Base-by-base conservation (phyloP, 352 stramenopile genomes). In the Halophytophthora polymorphica region DNA sequence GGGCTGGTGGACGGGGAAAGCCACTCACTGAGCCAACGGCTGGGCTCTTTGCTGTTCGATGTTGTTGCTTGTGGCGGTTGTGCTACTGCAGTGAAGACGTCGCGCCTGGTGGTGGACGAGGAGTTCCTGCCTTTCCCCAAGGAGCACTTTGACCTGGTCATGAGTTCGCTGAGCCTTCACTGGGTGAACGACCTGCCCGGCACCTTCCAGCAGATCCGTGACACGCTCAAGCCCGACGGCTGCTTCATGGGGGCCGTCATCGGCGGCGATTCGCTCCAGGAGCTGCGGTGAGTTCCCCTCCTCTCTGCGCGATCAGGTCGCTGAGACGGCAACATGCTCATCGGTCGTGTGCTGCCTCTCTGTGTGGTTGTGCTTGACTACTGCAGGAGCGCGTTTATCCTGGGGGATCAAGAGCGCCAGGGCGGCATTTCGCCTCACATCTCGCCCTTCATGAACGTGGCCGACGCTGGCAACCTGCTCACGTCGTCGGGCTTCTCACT, bases 131-230 rank as follows among this genome's bases (percentile, higher is more conserved):
- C 95, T 6, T 99, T 99, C 72, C 84, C 90, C 2, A 83, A 85
- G n/a, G 73, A 82, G 18, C 96, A 97, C 41, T 98, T 98, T 64
- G 96, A 99, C 68, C 58, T 98, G n/a, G 91, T 98, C 14, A 82
- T 98, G 56, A 98, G 86, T 64, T 97, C 74, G 6, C 72, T 98
- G 50, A 79, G 74, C 14, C 67, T 99, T 46, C 96, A 99, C 66
- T 99, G 96, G 96, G 82, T 98, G 17, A 99, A 99, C 69, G 91
- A 99, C 69, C 73, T 98, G 8, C 89, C 93, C 6, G 75, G 73
- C 58, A 93, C 85, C 17, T 92, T 97, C 56, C 41, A 34, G 1
- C 49, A 93, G 66, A 76, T 93, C 25, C 71, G 77, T 23, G 87
- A 76, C 60, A 96, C 48, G 14, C 64, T 99, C 1, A 98, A 98